Conservation (phyloP, 116 monocot species). For the Thalassia testudinum region DNA sequence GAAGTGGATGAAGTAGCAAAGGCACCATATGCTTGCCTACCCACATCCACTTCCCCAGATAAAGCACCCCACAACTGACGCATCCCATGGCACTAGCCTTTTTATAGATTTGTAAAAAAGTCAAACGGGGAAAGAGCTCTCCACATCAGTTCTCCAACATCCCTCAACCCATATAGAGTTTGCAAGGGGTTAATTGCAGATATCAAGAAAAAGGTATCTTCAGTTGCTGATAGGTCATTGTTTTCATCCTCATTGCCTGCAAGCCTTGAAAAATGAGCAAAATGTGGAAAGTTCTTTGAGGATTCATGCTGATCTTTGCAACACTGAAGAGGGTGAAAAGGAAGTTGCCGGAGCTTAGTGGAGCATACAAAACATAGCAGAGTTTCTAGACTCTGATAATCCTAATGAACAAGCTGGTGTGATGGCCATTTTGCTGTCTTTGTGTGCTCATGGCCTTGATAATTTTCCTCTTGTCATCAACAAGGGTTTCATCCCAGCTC, state of each 20-base stretch:
- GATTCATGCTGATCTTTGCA: slow-evolving; percentile 31
- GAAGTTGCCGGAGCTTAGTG: slow-evolving; percentile 28
- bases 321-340: slow-evolving; percentile 23
- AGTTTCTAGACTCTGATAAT: slow-evolving; percentile 46
- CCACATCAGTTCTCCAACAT: too few species aligned
- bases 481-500: slow-evolving; percentile 69
- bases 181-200: too few species aligned
- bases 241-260: slow-evolving; percentile 33
- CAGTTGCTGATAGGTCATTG: slow-evolving; percentile 18
- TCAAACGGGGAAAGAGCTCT: too few species aligned
- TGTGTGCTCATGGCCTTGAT: slow-evolving; percentile 37
- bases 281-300: slow-evolving; percentile 23
- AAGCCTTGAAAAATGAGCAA: slow-evolving; percentile 20
- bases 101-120: too few species aligned
- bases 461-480: slow-evolving; percentile 48
- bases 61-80: too few species aligned
- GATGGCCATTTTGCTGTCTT: slow-evolving; percentile 26
- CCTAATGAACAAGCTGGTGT: slow-evolving; percentile 50
- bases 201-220: too few species aligned
- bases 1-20: too few species aligned
- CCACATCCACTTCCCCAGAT: too few species aligned
- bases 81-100: too few species aligned
- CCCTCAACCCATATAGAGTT: too few species aligned
- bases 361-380: slow-evolving; percentile 43
- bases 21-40: too few species aligned